Base-by-base conservation (phyloP, 2,329 filamentous ascomycete genomes). In the Aurifilum marmelostoma region DNA sequence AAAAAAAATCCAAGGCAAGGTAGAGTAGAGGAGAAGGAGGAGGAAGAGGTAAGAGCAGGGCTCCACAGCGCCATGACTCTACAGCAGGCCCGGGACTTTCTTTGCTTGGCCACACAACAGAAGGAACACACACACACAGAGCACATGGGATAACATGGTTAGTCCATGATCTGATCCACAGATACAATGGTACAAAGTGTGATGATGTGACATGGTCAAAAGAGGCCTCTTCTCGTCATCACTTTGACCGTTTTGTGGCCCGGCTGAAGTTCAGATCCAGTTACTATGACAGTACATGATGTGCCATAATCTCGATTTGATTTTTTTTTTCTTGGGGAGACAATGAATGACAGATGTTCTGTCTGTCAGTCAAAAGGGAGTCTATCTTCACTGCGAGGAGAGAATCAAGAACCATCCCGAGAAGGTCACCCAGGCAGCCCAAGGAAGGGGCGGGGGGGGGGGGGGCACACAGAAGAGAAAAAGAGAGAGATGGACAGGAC, bases 41-140 rank as follows among this genome's bases (percentile, higher is more conserved):
- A 34, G 37, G 56, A 54, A 24, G 61, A 34, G 66, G 24, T n/a
- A 9, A n/a, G 21, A 47, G 60, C 27, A 34, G 43, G 52, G 61
- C 59, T 64, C 59, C 60, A 67, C 54, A 7, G 65, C 21, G n/a
- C n/a, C 65, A 67, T 37, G 65, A 54, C 62, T 32, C 32, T 64
- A 32, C 47, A 64, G 62, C 47, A 64, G 39, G 60, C 60, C 37
- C 60, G 50, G 41, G 39, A 39, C 56, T 59, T 29, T 37, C 29
- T 37, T 59, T 3, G 56, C 21, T 47, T 47, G 43, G 43, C 43
- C 43, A 47, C 43, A 47, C 41, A 16, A n/a, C n/a, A n/a, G n/a
- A n/a, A n/a, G n/a, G n/a, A n/a, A n/a, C 41, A 18, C 41, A 1
- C 41, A 18, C 52, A 56, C 24, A 56, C 52, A 11, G 18, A n/a